Conservation (phyloP, 257 asterid species). For the Ilex asprella region DNA sequence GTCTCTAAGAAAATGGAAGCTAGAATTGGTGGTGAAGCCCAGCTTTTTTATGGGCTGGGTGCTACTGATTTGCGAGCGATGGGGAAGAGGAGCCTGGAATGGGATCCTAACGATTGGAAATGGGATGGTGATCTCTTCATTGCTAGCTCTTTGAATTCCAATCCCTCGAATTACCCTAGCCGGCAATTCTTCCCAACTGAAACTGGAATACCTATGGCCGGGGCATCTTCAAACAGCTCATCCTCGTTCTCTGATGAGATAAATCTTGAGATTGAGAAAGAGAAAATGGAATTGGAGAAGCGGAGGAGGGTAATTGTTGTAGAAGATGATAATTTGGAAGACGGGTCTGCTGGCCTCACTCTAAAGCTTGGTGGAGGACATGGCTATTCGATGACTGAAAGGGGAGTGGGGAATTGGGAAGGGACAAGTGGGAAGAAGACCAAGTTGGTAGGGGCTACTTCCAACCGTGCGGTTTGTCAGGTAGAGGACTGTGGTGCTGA, state of each 20-base stretch:
- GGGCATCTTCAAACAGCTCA: constrained; percentile 42
- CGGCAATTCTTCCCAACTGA: constrained; percentile 44
- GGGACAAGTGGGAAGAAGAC: constrained; percentile 55
- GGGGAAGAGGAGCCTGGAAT: constrained; percentile 42
- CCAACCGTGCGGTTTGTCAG: constrained; percentile 57
- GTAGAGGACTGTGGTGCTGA: constrained; percentile 70
- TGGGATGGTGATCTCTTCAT: constrained; percentile 79
- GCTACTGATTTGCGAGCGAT: constrained; percentile 30
- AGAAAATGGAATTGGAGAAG: constrained; percentile 42
- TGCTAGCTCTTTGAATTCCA: constrained; percentile 44
- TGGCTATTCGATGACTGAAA: constrained; percentile 14
- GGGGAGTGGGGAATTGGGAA: constrained; percentile 24
- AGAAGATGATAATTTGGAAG: constrained; percentile 22
- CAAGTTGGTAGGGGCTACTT: constrained; percentile 31
- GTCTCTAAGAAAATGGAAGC: constrained; percentile 35
- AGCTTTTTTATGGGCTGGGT: constrained; percentile 31
- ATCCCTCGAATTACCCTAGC: constrained; percentile 26
- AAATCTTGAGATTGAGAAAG: constrained; percentile 17
- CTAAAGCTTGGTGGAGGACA: constrained; percentile 50
- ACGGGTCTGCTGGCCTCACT: constrained; percentile 29
- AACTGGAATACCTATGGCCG: constrained; percentile 19
- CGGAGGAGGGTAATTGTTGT: constrained; percentile 38
- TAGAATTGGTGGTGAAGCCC: constrained; percentile 36
- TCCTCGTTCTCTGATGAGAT: constrained; percentile 55
- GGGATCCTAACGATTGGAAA: constrained; percentile 73